A percentile compares a stretch with the other conserved stretches of the same genome.
Evolutionary conservation across 768 basidiomycete genomes (phyloP).

Genomic region (Boletus rubroflammeus): DNA sequence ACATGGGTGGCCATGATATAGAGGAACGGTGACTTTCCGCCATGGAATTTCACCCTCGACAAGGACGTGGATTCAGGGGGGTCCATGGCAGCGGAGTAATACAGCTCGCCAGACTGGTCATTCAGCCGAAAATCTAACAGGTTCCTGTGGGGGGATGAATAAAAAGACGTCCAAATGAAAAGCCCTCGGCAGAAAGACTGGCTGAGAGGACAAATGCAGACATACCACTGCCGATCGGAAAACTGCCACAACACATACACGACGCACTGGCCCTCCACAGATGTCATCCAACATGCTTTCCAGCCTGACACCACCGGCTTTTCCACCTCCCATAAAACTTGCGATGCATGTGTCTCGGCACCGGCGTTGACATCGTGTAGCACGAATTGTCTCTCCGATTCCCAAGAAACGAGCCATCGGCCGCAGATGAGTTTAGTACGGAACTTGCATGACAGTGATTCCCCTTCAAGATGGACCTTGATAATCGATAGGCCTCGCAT

Average conservation of each 20-base stretch:
- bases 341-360: neutral
- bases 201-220: neutral
- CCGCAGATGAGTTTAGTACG: neutral
- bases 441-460: accelerated
- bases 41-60: accelerated
- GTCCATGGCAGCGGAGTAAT: neutral
- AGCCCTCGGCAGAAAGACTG: neutral
- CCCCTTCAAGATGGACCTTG: neutral
- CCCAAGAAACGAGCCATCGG: neutral
- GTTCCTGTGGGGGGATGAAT: neutral
- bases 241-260: neutral
- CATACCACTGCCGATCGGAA: neutral
- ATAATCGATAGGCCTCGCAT: neutral
- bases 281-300: neutral
- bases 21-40: neutral
- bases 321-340: neutral
- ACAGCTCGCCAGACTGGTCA: neutral
- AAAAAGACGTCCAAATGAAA: neutral
- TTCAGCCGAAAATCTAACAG: neutral
- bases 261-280: neutral
- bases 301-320: too few species aligned
- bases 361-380: neutral
- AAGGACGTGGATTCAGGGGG: neutral
- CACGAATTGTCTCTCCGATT: neutral
- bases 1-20: neutral